Percentiles rank a stretch among this genome's conserved stretches.
Conservation (phyloP, 2,329 filamentous ascomycete species). For the Aspergillus quadricinctus region DNA sequence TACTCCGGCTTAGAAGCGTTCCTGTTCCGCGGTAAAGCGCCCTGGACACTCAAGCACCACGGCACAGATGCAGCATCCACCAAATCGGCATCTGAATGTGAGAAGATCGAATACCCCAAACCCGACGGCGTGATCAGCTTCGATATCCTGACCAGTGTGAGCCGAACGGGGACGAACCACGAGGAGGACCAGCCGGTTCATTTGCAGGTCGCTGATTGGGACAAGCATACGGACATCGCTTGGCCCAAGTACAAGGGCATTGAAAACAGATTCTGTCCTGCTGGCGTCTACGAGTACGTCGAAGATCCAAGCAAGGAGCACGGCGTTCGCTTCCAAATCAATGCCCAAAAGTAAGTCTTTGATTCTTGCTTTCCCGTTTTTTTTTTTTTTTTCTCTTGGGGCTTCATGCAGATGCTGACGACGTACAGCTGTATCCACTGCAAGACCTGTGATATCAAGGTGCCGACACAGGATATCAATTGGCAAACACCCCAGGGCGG, state of each 20-base stretch:
- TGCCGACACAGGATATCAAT: constrained; percentile 93
- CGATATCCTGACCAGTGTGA: constrained; percentile 93
- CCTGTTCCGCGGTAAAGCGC: constrained; percentile 74
- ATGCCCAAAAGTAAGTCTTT: constrained; percentile 81
- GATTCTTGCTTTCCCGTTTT: not conserved
- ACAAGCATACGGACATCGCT: constrained; percentile 75
- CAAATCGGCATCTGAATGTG: constrained; percentile 70
- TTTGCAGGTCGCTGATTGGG: constrained; percentile 92
- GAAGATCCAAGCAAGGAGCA: constrained; percentile 83
- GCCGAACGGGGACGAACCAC: constrained; percentile 93
- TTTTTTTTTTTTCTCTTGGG: not conserved
- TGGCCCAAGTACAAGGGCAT: constrained; percentile 87
- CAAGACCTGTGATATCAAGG: constrained; percentile 99
- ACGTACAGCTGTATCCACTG: constrained; percentile 84
- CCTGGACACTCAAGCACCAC: constrained; percentile 90
- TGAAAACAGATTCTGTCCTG: constrained; percentile 95
- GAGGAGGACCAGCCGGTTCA: constrained; percentile 98
- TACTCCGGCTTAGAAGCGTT: constrained; percentile 94
- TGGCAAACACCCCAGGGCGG: constrained; percentile 94
- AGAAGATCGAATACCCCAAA: constrained; percentile 94
- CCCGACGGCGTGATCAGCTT: constrained; percentile 93
- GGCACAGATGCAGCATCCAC: constrained; percentile 73
- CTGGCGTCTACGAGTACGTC: constrained; percentile 96
- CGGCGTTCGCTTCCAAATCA: constrained; percentile 95
- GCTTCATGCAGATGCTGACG: constrained; percentile 12